Conservation (phyloP, 1,139 yeast species). For the Blastobotrys ciferrii region DNA sequence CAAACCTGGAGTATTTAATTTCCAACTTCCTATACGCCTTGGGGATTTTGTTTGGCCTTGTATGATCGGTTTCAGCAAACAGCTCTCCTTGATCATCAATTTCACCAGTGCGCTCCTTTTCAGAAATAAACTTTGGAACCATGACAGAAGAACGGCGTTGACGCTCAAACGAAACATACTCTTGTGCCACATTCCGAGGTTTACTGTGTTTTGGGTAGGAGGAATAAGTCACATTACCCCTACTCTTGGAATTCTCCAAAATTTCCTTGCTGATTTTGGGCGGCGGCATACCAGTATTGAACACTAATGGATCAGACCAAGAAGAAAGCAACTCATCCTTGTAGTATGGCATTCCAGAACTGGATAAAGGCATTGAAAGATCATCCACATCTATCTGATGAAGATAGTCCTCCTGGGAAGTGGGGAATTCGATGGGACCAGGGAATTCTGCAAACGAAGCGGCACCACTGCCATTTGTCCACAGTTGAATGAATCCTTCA, state of each 20-base stretch:
- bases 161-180: conserved; percentile 47
- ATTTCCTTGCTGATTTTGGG: conserved; percentile 35
- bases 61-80: conserved; percentile 28
- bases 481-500: conserved; percentile 64
- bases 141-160: conserved; percentile 35
- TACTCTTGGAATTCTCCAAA: conserved; percentile 29
- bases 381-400: conserved; percentile 45
- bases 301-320: conserved; percentile 45
- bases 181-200: conserved; percentile 37
- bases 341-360: conserved; percentile 86
- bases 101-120: conserved; percentile 43
- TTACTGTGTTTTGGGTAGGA: conserved; percentile 53
- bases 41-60: conserved; percentile 45
- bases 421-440: conserved; percentile 52
- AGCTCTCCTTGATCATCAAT: conserved; percentile 26
- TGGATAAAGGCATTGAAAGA: conserved; percentile 55
- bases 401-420: conserved; percentile 29
- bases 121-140: conserved; percentile 73
- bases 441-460: conserved; percentile 48
- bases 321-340: conserved; percentile 75
- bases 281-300: conserved; percentile 37
- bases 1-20: conserved; percentile 83
- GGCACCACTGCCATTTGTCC: conserved; percentile 45
- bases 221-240: conserved; percentile 33
- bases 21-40: conserved; percentile 73